phyloP scores from a whole-genome alignment of 1,284 basidiomycete species.

The Pyrrhoderma lamaoense region DNA sequence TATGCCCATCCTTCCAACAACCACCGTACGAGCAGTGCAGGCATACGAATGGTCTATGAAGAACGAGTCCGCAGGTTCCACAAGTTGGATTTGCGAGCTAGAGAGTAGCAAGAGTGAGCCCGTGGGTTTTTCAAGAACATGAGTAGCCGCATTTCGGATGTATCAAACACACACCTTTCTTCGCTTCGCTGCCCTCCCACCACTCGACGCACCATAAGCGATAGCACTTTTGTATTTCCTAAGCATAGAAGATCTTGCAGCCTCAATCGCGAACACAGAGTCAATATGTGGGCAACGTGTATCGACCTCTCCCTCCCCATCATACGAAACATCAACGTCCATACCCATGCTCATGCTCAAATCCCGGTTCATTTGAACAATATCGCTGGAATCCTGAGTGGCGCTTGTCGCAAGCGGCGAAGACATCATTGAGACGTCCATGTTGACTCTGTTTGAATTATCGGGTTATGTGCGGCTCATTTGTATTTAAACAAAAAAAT shows the following conservation, averaged over 20 bases:
- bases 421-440: constrained; percentile 12
- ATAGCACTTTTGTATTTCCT: constrained; percentile 33
- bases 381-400: neutral
- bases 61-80: constrained; percentile 47
- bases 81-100: constrained; percentile 49
- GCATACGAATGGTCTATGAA: constrained; percentile 73
- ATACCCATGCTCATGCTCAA: neutral
- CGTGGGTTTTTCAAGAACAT: too few relatives aligned
- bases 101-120: constrained; percentile 23
- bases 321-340: neutral
- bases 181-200: constrained; percentile 33
- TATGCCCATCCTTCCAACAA: constrained; percentile 61
- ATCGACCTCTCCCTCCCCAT: neutral
- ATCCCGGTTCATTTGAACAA: neutral
- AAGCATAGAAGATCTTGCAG: constrained; percentile 24
- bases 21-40: constrained; percentile 71
- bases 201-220: constrained; percentile 33
- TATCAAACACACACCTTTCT: constrained; percentile 34
- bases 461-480: too few relatives aligned
- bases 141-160: too few relatives aligned
- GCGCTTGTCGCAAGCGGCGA: neutral
- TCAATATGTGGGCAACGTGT: constrained; percentile 34
- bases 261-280: constrained; percentile 26
- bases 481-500: too few relatives aligned
- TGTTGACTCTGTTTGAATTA: too few relatives aligned